Base-by-base conservation (phyloP, 2,329 filamentous ascomycete genomes). In the Alternaria hordeiaustralica region DNA sequence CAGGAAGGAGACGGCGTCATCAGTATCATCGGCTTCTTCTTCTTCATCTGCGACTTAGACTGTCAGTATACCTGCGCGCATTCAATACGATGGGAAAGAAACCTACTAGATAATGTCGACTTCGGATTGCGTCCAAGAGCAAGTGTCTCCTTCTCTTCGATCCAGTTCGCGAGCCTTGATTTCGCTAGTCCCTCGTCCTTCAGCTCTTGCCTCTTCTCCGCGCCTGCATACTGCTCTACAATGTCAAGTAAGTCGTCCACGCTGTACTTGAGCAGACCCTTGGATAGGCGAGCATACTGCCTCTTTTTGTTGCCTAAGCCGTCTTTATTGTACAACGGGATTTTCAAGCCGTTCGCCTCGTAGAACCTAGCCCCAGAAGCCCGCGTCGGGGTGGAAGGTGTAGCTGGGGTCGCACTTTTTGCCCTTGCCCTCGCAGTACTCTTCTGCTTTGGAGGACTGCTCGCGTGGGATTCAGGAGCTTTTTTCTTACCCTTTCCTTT, bases 131-230 rank as follows among this genome's bases (percentile, higher is more conserved):
- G 58, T 15, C 67, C 68, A 5, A 71, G 59, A 10, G 71, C 70
- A 12, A 62, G 61, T 12, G 67, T 71, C 53, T 75, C 72, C 18
- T 60, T 65, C 15, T 63, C 54, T 23, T 71, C 69, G 20, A 73
- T 71, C 68, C 70, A 74, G 5, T 58, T 61, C 12, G 61, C 68
- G 15, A 74, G 66, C 7, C 54, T 61, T 10, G 36, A 44, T 28
- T 68, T 71, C 6, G 57, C 23, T 6, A 26, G 12, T 20, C 57
- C 50, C 13, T 21, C 56, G 5, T 41, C 47, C 21, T 63, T 58
- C 18, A 75, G 56, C 30, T 64, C 57, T 13, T 63, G 20, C 3
- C 47, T 65, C 28, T 68, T 68, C 2, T 26, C 60, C 3, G 58
- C 55, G 15, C 66, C 63, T 12, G 60, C 61, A 51, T 68, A 70